These are phyloP conservation scores for Silene vulgaris DNA, from an alignment of 179 eudicot species.

Conservation along the genomic window DNA sequence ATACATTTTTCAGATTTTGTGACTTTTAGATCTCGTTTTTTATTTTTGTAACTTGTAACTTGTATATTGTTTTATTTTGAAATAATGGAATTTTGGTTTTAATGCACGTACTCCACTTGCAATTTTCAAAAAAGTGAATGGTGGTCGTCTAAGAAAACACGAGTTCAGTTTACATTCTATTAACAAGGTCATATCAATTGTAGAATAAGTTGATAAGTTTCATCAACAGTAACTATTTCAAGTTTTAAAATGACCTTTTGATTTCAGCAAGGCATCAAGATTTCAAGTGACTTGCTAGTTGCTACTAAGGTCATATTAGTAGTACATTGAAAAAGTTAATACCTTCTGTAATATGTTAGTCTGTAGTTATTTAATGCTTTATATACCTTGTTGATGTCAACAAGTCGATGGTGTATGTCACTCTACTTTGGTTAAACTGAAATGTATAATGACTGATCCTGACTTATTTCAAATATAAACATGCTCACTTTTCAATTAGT, in stretches of 20 bases:
- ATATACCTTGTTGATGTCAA: too few species aligned
- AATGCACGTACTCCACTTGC: background rate
- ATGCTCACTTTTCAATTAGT: background rate
- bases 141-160: background rate
- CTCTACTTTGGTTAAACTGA: background rate
- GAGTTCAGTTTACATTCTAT: background rate
- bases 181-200: background rate
- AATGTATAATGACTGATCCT: background rate
- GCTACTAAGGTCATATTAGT: background rate
- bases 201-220: background rate
- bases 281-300: background rate
- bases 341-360: background rate
- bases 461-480: slow-evolving; percentile 5
- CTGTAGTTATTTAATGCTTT: background rate
- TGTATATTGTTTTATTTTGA: background rate
- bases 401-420: slow-evolving; percentile 5
- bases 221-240: background rate
- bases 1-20: too few species aligned
- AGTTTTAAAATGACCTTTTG: background rate
- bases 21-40: too few species aligned
- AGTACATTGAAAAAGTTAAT: background rate
- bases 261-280: background rate
- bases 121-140: background rate
- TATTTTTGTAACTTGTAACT: too few species aligned
- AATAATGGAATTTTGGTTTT: background rate